A percentile compares a stretch with the other conserved stretches of the same genome.
Conservation (phyloP, 108 stramenopile species). For the Cyclotella sp. region DNA sequence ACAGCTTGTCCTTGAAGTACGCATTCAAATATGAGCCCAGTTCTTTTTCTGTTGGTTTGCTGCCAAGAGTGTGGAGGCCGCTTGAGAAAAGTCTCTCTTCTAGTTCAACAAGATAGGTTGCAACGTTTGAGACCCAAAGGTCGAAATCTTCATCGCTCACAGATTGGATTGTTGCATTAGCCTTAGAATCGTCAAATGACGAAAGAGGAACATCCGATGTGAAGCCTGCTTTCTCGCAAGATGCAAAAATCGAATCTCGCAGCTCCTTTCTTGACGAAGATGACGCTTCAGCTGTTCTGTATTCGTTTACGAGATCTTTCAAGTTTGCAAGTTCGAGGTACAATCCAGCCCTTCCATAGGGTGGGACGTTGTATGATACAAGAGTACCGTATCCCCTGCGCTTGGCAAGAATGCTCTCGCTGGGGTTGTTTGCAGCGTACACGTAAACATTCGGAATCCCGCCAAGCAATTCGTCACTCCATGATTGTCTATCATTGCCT, state of each 20-base stretch:
- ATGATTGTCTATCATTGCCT: constrained; percentile 80
- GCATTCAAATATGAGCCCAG: constrained; percentile 63
- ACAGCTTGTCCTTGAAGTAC: constrained; percentile 60
- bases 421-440: constrained; percentile 89
- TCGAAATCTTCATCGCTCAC: constrained; percentile 44
- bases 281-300: constrained; percentile 52
- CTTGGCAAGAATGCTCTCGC: constrained; percentile 89
- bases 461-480: constrained; percentile 82
- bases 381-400: constrained; percentile 87
- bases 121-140: constrained; percentile 56
- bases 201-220: constrained; percentile 57
- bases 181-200: constrained; percentile 10
- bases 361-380: constrained; percentile 84
- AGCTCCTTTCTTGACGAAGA: constrained; percentile 40
- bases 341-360: constrained; percentile 84
- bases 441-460: constrained; percentile 82
- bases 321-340: constrained; percentile 86
- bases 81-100: constrained; percentile 80
- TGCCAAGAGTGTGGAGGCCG: constrained; percentile 69
- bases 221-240: constrained; percentile 55
- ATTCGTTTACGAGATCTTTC: constrained; percentile 82
- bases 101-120: constrained; percentile 61
- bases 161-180: constrained; percentile 13
- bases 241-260: constrained; percentile 55
- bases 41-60: constrained; percentile 60